Base-by-base conservation (phyloP, 257 asterid species). In the Cordia subcordata region DNA sequence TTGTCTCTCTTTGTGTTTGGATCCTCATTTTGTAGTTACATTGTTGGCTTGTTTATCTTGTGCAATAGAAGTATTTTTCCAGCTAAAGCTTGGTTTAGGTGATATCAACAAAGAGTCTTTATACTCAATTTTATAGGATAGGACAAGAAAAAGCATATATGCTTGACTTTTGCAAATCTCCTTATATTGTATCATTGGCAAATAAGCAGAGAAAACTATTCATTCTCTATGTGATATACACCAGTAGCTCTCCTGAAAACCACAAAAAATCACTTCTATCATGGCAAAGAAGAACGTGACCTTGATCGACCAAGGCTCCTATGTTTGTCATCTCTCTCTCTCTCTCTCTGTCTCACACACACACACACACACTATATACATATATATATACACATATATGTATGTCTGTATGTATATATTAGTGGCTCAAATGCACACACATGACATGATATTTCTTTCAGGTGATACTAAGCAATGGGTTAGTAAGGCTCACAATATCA, bases 381-480 rank as follows among this genome's bases (percentile, higher is more conserved):
- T n/a, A n/a, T n/a, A n/a, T n/a, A n/a, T n/a, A n/a, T n/a, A n/a
- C 35, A n/a, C 42, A n/a, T n/a, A n/a, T n/a, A n/a, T n/a, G n/a
- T n/a, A n/a, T n/a, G n/a, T n/a, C n/a, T n/a, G n/a, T n/a, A n/a
- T n/a, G n/a, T n/a, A n/a, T n/a, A n/a, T n/a, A 27, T 27, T 27
- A 1, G 6, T 27, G 35, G 35, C 35, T 1, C 35, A 27, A 27
- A 64, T 8, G 4, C 14, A 39, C 17, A 22, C 15, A 9, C 12
- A 13, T 65, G 57, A 39, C 21, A 52, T 65, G 37, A 23, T 32
- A 17, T 11, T 33, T 12, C 8, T 3, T 65, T 70, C 82, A 81
- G 87, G 76, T 78, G 60, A 53, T 68, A 58, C 70, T 76, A 52
- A 76, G 74, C 53, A 81, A 78, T 58, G 87, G 82, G 52, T 16